Conservation (phyloP, 257 asterid species). For the Nicotiana tomentosiformis region DNA sequence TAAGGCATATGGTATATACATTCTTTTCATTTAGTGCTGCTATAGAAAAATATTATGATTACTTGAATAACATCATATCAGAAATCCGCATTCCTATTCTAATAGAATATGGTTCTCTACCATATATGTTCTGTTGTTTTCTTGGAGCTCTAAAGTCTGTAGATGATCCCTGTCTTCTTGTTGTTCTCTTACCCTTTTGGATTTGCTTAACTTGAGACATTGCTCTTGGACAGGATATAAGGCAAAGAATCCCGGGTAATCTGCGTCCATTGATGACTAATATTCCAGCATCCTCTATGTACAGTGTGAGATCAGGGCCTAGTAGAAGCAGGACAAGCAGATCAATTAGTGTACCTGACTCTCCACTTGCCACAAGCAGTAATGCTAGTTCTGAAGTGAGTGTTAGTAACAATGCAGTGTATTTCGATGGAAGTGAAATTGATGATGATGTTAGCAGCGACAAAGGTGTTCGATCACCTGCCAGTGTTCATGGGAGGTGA, state of each 20-base stretch:
- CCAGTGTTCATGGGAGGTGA: slow-evolving; percentile 70
- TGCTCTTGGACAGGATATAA: slow-evolving; percentile 59
- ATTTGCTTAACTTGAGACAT: neutral
- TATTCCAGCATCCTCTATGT: slow-evolving; percentile 91
- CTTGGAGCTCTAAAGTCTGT: neutral
- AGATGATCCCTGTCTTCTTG: slow-evolving; percentile 10
- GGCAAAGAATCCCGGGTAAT: slow-evolving; percentile 77
- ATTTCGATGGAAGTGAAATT: slow-evolving; percentile 49
- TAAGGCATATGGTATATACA: slow-evolving; percentile 84
- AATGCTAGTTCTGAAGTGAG: slow-evolving; percentile 93
- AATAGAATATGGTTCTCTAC: neutral
- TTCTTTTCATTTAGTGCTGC: slow-evolving; percentile 1
- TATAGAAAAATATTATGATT: neutral
- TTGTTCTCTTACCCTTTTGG: neutral
- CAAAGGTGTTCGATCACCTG: slow-evolving; percentile 59
- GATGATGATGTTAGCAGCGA: slow-evolving; percentile 69
- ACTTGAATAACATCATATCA: neutral
- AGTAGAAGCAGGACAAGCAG: slow-evolving; percentile 50
- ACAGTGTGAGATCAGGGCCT: slow-evolving; percentile 89
- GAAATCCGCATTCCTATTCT: slow-evolving; percentile 18
- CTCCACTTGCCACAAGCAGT: slow-evolving; percentile 95
- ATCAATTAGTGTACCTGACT: slow-evolving; percentile 67
- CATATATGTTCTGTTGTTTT: neutral
- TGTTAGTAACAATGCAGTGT: slow-evolving; percentile 55
- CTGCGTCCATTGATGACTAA: slow-evolving; percentile 81